phyloP scores from a whole-genome alignment of 441 rosid genomes.

The Gossypium trilobum region DNA sequence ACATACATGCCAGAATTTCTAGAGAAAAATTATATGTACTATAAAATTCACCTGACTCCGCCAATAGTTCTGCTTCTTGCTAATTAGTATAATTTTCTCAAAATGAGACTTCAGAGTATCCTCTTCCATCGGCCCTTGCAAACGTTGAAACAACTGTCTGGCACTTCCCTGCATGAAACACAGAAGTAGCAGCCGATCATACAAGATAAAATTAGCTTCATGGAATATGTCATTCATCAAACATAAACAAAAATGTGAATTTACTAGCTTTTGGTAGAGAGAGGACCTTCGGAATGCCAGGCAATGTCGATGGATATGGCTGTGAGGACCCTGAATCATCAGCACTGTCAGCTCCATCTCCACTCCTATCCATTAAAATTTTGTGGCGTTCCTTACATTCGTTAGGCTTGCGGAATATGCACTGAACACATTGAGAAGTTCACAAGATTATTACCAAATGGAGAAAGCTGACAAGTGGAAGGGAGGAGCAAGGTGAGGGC shows the following conservation, averaged over 20 bases:
- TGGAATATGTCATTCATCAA: constrained; percentile 11
- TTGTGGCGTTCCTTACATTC: constrained; percentile 99
- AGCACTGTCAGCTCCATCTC: constrained; percentile 98
- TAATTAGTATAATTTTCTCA: constrained; percentile 73
- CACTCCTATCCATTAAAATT: constrained; percentile 75
- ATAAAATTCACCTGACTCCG: constrained; percentile 51
- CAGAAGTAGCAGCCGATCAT: constrained; percentile 21
- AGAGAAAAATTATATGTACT: constrained; percentile 1
- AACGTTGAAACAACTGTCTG: constrained; percentile 87
- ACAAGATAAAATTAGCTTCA: constrained; percentile 19
- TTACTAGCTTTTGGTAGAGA: background rate
- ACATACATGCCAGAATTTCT: background rate
- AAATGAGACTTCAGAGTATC: constrained; percentile 93
- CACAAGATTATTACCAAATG: constrained; percentile 18
- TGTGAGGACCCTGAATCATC: constrained; percentile 97
- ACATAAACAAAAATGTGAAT: constrained; percentile 3
- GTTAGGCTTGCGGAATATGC: constrained; percentile 75
- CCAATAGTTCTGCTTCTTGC: constrained; percentile 53
- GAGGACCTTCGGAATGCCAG: constrained; percentile 93
- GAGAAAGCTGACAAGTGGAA: background rate
- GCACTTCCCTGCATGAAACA: constrained; percentile 84
- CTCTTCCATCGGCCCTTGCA: constrained; percentile 98
- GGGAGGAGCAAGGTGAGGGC: background rate
- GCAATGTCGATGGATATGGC: constrained; percentile 96
- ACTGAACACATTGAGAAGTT: constrained; percentile 36